Base-by-base conservation (phyloP, 768 basidiomycete genomes). In the Lactarius trivialis region DNA sequence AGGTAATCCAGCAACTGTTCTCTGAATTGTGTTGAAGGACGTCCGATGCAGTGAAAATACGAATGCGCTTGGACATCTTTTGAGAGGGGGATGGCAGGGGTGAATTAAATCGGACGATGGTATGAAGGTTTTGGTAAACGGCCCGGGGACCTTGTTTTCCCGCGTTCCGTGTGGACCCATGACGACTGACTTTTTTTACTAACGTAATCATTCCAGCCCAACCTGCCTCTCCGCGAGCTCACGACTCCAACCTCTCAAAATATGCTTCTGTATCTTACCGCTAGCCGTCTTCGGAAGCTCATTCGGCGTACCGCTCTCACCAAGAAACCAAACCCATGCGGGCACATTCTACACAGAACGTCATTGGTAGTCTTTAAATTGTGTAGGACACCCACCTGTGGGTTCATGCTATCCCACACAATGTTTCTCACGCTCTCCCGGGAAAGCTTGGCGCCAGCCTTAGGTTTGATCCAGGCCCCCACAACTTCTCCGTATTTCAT, bases 261-360 rank as follows among this genome's bases (percentile, higher is more conserved):
- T 69, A 70, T 91, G 88, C 74, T 93, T 93, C 85, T 84, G 83
- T 48, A 93, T 84, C 71, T 93, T 93, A 43, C 91, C 91, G 65
- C 90, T 93, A 15, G 88, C 90, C 11, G 91, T 93, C 76, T 89
- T 91, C 0, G 91, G 91, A 8, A 92, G 70, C 65, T 89, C 85
- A 9, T 70, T 72, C 8, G 77, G 74, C 2, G 72, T 73, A 1
- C 80, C 82, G 50, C 86, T 86, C 67, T 90, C 86, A 15, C 84
- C 86, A 1, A 89, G 65, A 64, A 91, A 91, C 88, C 90, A 93
- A 3, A 93, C 83, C 88, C 89, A 93, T 9, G 78, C 76, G 0
- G 91, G 91, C 1, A 85, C 82, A 71, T 89, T 90, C 89, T 92
- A 68, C 5, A 59, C 11, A 39, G 32, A 60, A 36, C n/a, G 54